Conservation (phyloP, 202 grass and related monocot species). For the Thinopyrum obtusiflorum region DNA sequence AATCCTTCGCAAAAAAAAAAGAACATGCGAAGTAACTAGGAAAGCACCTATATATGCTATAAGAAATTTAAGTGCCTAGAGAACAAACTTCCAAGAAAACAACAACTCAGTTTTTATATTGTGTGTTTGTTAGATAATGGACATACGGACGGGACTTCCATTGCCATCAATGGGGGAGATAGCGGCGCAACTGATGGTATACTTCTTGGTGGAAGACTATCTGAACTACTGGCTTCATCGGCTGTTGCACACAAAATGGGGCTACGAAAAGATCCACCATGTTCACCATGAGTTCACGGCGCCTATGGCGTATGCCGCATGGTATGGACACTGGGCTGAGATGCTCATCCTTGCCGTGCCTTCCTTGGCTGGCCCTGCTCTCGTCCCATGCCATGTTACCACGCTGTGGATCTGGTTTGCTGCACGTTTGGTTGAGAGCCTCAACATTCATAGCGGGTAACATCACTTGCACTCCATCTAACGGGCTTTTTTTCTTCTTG, state of each 20-base stretch:
- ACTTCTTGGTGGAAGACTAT: slow-evolving; percentile 62
- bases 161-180: slow-evolving; percentile 53
- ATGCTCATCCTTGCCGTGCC: slow-evolving; percentile 50
- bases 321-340: slow-evolving; percentile 61
- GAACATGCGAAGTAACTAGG: not conserved
- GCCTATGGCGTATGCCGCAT: slow-evolving; percentile 51
- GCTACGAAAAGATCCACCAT: slow-evolving; percentile 58
- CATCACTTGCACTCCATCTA: not conserved
- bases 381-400: slow-evolving; percentile 52
- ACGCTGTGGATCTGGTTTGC: slow-evolving; percentile 60
- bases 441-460: slow-evolving; percentile 66
- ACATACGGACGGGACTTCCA: slow-evolving; percentile 52
- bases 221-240: slow-evolving; percentile 63
- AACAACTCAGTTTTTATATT: not conserved
- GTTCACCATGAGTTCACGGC: slow-evolving; percentile 67
- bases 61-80: not conserved
- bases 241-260: slow-evolving; percentile 50
- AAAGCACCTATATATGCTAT: not conserved
- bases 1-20: no score
- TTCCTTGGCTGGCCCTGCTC: slow-evolving; percentile 39
- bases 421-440: slow-evolving; percentile 50
- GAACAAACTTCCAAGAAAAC: not conserved
- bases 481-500: no score
- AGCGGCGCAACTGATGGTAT: slow-evolving; percentile 41
- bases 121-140: slow-evolving; percentile 30